These are phyloP conservation scores for Pleurotus ostreatus DNA, from an alignment of 768 basidiomycete genomes.

Conservation along the genomic window DNA sequence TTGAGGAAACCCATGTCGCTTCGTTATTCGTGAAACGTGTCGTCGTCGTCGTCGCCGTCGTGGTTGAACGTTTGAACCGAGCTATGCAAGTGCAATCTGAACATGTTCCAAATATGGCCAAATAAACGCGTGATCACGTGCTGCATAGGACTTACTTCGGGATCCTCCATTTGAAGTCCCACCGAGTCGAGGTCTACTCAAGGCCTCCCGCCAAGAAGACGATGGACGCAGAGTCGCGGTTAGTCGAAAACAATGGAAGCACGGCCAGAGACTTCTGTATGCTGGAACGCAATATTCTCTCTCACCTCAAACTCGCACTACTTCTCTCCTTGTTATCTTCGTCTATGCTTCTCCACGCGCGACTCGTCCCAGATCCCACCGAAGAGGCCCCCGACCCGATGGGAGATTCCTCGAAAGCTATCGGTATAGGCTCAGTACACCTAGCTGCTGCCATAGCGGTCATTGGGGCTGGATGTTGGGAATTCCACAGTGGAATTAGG, in stretches of 20 bases:
- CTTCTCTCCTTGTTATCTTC: constrained; percentile 61
- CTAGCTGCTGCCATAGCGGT: background rate
- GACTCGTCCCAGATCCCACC: constrained; percentile 45
- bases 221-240: constrained; percentile 7
- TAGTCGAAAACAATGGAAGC: constrained; percentile 49
- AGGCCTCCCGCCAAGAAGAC: background rate
- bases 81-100: constrained; percentile 14
- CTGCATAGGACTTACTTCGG: background rate
- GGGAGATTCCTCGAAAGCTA: background rate
- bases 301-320: constrained; percentile 64
- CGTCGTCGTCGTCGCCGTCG: constrained; percentile 21
- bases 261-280: constrained; percentile 73
- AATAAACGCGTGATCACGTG: constrained; percentile 18
- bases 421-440: background rate
- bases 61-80: constrained; percentile 13
- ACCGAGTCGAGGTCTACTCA: background rate
- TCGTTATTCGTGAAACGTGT: constrained; percentile 14
- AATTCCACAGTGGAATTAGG: constrained; percentile 55
- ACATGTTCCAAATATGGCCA: constrained; percentile 41
- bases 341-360: constrained; percentile 57
- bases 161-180: too few species aligned
- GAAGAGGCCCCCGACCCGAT: constrained; percentile 16
- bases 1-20: constrained; percentile 63
- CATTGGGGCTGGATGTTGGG: constrained; percentile 38
- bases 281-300: constrained; percentile 73